These are phyloP conservation scores for Ascosphaera acerosa DNA, from an alignment of 2,329 filamentous ascomycete species.

Conservation along the genomic window DNA sequence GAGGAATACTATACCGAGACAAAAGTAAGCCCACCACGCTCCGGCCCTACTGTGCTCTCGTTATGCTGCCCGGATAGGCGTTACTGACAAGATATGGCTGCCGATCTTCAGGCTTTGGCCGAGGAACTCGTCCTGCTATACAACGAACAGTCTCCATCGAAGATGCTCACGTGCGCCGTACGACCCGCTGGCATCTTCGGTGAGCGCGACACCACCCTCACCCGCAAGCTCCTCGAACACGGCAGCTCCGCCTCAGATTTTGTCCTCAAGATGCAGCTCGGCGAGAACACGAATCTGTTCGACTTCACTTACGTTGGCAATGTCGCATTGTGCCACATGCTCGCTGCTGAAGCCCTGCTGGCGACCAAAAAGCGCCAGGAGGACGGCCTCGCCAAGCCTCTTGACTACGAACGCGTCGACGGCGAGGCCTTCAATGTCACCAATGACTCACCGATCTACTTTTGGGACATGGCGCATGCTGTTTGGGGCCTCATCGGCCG, in stretches of 20 bases:
- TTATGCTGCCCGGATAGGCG: not conserved
- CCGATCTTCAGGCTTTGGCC: conserved; percentile 48
- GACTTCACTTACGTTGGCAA: conserved; percentile 48
- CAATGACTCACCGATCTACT: conserved; percentile 69
- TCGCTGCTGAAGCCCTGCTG: conserved; percentile 51
- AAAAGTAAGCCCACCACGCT: conserved; percentile 51
- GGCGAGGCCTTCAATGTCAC: conserved; percentile 80
- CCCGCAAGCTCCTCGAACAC: conserved; percentile 48
- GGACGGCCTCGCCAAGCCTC: conserved; percentile 29
- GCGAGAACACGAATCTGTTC: conserved; percentile 43
- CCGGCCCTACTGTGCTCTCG: too few relatives aligned
- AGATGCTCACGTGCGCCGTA: conserved; percentile 52
- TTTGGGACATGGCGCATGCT: conserved; percentile 66
- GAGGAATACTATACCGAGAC: conserved; percentile 73
- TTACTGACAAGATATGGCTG: not conserved
- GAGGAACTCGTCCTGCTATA: conserved; percentile 57
- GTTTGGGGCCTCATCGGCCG: conserved; percentile 37
- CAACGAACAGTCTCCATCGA: conserved; percentile 33
- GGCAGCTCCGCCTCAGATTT: conserved; percentile 30
- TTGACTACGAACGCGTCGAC: conserved; percentile 48
- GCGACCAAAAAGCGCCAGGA: conserved; percentile 24
- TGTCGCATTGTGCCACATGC: conserved; percentile 53
- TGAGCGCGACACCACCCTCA: conserved; percentile 56
- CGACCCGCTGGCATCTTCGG: conserved; percentile 80
- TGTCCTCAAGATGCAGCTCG: conserved; percentile 57